A percentile compares a stretch with the other conserved stretches of the same genome.
Conservation (phyloP, 345 rosid species). For the Corchorus olitorius region DNA sequence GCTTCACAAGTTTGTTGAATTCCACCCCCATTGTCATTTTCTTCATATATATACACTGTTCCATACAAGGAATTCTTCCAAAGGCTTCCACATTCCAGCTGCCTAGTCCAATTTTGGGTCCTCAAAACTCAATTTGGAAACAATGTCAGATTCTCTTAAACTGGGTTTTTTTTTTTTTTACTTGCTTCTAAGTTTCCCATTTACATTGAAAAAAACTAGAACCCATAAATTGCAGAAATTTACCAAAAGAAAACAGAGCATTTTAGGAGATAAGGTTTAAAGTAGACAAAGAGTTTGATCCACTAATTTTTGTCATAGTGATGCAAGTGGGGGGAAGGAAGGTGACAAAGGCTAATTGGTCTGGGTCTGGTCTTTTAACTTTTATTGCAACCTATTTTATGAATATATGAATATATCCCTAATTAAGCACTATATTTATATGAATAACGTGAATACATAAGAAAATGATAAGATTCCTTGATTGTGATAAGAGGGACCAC, state of each 20-base stretch:
- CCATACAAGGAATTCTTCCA: neutral
- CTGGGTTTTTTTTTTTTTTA: neutral
- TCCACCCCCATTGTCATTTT: neutral
- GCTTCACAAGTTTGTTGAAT: neutral
- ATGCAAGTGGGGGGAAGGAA: slow-evolving; percentile 17
- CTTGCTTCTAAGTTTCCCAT: neutral
- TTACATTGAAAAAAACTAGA: neutral
- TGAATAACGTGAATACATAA: neutral
- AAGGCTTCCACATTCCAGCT: neutral
- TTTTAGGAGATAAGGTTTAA: slow-evolving; percentile 2
- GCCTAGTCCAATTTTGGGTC: neutral
- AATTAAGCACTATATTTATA: neutral
- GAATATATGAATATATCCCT: neutral
- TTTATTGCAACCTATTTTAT: neutral
- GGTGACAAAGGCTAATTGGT: slow-evolving; percentile 12
- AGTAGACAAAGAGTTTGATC: neutral
- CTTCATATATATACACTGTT: too few species aligned
- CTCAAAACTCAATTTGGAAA: neutral
- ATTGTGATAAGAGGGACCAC: slow-evolving; percentile 21
- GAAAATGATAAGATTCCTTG: slow-evolving; percentile 19
- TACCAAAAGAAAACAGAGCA: neutral
- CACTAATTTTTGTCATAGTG: neutral
- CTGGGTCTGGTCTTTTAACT: neutral
- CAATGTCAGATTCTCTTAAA: neutral
- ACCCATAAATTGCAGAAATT: neutral